Evolutionary conservation across 2,329 filamentous ascomycete species (phyloP).

Genomic region (Aschersonia sp.): DNA sequence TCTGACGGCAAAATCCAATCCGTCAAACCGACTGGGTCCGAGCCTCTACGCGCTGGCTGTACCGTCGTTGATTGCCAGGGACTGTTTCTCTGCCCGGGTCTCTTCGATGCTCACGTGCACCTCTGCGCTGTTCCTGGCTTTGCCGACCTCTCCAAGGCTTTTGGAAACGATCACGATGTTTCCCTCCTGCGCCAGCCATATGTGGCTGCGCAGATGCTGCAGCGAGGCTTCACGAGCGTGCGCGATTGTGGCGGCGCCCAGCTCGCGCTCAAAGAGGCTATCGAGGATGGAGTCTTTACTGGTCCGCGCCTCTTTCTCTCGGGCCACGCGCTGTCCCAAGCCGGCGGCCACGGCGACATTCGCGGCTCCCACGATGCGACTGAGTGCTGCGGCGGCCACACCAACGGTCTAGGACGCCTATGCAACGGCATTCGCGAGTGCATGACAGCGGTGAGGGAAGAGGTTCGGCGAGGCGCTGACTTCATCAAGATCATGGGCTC

Average conservation of each 20-base stretch:
- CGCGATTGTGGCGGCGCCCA: conserved; percentile 44
- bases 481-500: conserved; percentile 49
- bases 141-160: conserved; percentile 10
- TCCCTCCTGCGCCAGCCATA: conserved; percentile 31
- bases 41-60: not conserved
- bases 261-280: conserved; percentile 38
- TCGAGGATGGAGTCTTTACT: conserved; percentile 37
- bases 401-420: conserved; percentile 1
- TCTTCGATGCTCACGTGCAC: conserved; percentile 20
- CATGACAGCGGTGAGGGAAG: conserved; percentile 33
- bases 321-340: conserved; percentile 38
- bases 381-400: not conserved
- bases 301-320: conserved; percentile 42
- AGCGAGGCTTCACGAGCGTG: conserved; percentile 42
- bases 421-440: conserved; percentile 39
- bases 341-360: conserved; percentile 41
- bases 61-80: conserved; percentile 10
- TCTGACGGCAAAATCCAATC: conserved; percentile 18
- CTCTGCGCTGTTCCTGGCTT: conserved; percentile 15
- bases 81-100: conserved; percentile 16
- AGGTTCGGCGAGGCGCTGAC: conserved; percentile 40
- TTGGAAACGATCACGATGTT: conserved; percentile 16
- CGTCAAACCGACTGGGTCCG: conserved; percentile 5
- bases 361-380: conserved; percentile 21
- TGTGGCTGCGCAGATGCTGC: conserved; percentile 32